These are phyloP conservation scores for Meripilus lineatus DNA, from an alignment of 1,284 basidiomycete genomes.

Conservation along the genomic window DNA sequence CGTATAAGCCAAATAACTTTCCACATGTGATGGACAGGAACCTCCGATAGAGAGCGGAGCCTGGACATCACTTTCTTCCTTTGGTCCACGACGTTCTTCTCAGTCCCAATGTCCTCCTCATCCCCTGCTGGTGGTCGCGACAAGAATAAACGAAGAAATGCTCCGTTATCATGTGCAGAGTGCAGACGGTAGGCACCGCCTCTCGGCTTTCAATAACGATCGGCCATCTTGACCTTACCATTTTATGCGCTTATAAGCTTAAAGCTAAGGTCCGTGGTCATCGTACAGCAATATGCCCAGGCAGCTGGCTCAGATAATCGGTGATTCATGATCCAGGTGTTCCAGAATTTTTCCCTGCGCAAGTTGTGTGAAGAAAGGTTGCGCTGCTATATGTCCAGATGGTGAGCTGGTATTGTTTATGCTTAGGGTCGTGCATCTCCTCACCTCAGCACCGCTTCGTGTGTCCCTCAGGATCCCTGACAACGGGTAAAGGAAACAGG, in stretches of 20 bases:
- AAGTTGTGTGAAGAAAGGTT: conserved; percentile 66
- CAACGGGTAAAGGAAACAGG: conserved; percentile 71
- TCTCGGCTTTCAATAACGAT: too few relatives aligned
- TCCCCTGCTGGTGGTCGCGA: conserved; percentile 14
- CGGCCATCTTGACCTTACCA: too few relatives aligned
- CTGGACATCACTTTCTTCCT: too few relatives aligned
- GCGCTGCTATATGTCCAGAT: conserved; percentile 35
- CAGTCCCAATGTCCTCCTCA: conserved; percentile 17
- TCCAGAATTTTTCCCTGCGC: conserved; percentile 61
- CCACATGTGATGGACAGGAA: not conserved
- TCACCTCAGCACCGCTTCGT: conserved; percentile 7
- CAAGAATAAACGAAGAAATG: conserved; percentile 43
- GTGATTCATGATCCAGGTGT: too few relatives aligned
- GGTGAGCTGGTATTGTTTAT: conserved; percentile 33
- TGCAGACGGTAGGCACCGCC: conserved; percentile 45
- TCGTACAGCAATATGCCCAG: conserved; percentile 6
- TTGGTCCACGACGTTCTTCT: not conserved
- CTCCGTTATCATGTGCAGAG: conserved; percentile 56
- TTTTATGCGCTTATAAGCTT: conserved; percentile 32
- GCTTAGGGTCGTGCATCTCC: too few relatives aligned
- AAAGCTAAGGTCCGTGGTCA: conserved; percentile 52
- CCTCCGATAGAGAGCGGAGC: not conserved
- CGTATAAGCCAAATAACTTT: too few relatives aligned
- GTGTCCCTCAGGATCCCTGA: conserved; percentile 47
- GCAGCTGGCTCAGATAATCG: not conserved